Percentiles rank a stretch among this genome's conserved stretches.
phyloP scores from a whole-genome alignment of 768 basidiomycete species.

The Suillus subluteus region DNA sequence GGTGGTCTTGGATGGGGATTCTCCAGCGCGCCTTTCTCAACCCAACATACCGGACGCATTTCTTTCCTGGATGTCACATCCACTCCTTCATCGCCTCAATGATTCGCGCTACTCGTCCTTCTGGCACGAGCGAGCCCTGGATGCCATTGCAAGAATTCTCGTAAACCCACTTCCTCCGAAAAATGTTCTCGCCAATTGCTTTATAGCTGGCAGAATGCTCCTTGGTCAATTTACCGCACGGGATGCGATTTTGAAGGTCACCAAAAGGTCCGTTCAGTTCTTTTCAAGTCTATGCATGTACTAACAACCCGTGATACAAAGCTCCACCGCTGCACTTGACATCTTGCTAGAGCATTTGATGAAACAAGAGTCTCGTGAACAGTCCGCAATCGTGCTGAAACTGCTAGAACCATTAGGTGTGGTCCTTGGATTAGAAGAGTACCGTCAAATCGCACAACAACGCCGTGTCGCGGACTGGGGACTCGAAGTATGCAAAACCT shows the following conservation, averaged over 20 bases:
- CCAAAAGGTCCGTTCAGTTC: slow-evolving; percentile 11
- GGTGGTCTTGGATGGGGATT: slow-evolving; percentile 4
- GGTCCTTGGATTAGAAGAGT: slow-evolving; percentile 10
- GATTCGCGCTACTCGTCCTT: neutral
- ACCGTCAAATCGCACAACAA: slow-evolving; percentile 7
- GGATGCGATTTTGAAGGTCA: slow-evolving; percentile 5
- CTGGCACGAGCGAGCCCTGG: slow-evolving; percentile 5
- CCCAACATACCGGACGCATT: slow-evolving; percentile 7
- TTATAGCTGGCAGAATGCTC: slow-evolving; percentile 10
- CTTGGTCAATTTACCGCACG: slow-evolving; percentile 5
- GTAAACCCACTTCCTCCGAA: slow-evolving; percentile 9
- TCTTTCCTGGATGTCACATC: slow-evolving; percentile 14
- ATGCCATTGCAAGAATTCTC: slow-evolving; percentile 12
- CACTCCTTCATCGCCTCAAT: slow-evolving; percentile 11
- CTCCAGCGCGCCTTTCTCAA: slow-evolving; percentile 4
- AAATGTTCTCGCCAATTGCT: slow-evolving; percentile 13
- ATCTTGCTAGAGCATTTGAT: slow-evolving; percentile 5
- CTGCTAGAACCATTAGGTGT: slow-evolving; percentile 12
- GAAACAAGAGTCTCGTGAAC: slow-evolving; percentile 4
- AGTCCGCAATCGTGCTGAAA: neutral
- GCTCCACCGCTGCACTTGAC: slow-evolving; percentile 2
- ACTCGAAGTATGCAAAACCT: slow-evolving; percentile 4
- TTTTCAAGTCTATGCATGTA: neutral
- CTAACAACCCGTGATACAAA: neutral
- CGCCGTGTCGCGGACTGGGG: slow-evolving; percentile 8